Base-by-base conservation (phyloP, 176 grass and related monocot species). In the Oryza nivara region DNA sequence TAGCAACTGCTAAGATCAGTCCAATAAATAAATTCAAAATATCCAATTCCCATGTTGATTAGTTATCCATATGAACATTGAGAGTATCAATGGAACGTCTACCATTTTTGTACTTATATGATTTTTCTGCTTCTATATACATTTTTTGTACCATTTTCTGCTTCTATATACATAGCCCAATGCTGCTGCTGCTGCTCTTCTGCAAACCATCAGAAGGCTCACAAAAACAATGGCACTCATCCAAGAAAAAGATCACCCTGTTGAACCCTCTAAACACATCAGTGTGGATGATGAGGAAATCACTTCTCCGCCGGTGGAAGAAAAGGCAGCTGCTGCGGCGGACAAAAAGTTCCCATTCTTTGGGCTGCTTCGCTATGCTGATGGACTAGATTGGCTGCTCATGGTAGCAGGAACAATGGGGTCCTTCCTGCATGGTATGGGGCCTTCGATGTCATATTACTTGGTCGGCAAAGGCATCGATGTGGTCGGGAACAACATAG, bases 361-460 rank as follows among this genome's bases (percentile, higher is more conserved):
- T 80, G 76, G 81, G 45, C 81, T 92, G 41, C 91, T 92, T 22
- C 65, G 65, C 45, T 92, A 93, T 4, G 91, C 88, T 0, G 85
- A 90, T 58, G 73, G 68, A 6, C 60, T 88, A 30, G 91, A 90
- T 67, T 93, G 91, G 91, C 38, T 90, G 17, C 75, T 90, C 72
- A 90, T 93, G 88, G 82, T 60, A 54, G 34, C 74, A 26, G 91
- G 91, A 20, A 85, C 88, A 72, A 65, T 82, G 60, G 91, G 91
- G 5, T 90, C 91, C 14, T 80, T 87, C 11, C 54, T 90, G 40
- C 91, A 93, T 32, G 91, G 88, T 68, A 88, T 90, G 88, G 88
- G 68, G 23, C 77, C 79, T 80, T 80, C 91, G 2, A 72, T 88
- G 48, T 86, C 87, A 0, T 93, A 85, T 51, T 86, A 90, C 78